Base-by-base conservation (phyloP, 345 rosid genomes). In the Populus nigra region DNA sequence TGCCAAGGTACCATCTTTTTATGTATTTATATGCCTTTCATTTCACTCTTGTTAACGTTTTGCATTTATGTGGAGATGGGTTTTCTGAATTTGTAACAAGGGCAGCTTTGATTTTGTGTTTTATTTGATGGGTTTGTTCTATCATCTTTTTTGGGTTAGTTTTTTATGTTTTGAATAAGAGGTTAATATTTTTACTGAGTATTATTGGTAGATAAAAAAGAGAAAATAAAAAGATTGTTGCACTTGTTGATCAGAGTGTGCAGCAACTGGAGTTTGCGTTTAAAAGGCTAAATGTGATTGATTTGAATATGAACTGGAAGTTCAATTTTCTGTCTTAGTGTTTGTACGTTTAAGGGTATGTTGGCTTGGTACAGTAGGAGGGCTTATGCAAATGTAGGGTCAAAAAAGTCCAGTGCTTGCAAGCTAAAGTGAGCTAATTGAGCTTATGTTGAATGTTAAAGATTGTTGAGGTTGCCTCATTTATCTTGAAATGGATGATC, bases 1-100 rank as follows among this genome's bases (percentile, higher is more conserved):
- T 62, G 92, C 93, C 77, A 93, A 93, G 98, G 98, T 91, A 76
- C 57, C 74, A 0, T 71, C 15, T 57, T 20, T 43, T 68, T 15
- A 4, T 18, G 7, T 43, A 7, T 20, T 12, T 3, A 22, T 69
- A 43, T 66, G 27, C 8, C 49, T 63, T 69, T 53, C 25, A 62
- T 18, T 69, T 67, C 35, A 36, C 12, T 47, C 65, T 69, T 31
- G 13, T 69, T 2, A 43, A n/a, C 8, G 25, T 36, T n/a, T 72
- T 18, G 11, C 25, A 4, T 6, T 31, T 68, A 5, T 76, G 29
- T 20, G 47, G 73, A 27, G 50, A 39, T 63, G 76, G 76, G 62
- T 57, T 25, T 61, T 50, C 50, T 45, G 12, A 62, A 68, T 68
- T 57, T 2, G 31, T 2, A 68, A 39, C 20, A 22, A 49, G 27